These are phyloP conservation scores for Phialocephala sp. DNA, from an alignment of 2,329 filamentous ascomycete genomes.

Conservation along the genomic window DNA sequence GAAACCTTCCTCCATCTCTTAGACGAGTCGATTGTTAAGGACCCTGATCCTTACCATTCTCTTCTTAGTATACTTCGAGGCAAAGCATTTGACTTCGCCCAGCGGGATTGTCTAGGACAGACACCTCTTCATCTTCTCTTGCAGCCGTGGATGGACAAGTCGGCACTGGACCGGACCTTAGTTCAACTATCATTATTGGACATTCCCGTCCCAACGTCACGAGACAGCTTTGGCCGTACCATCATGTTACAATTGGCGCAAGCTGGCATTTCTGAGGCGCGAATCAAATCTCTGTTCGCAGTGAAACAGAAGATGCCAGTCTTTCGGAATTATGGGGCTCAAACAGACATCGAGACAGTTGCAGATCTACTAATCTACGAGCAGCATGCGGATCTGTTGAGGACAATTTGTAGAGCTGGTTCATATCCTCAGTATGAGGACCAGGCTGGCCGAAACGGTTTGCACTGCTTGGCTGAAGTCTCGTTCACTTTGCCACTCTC, in stretches of 20 bases:
- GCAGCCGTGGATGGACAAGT: neutral
- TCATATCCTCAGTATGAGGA: slow-evolving; percentile 16
- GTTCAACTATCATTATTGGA: neutral
- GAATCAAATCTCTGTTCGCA: neutral
- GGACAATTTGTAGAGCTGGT: neutral
- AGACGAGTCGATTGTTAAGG: neutral
- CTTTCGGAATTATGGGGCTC: neutral
- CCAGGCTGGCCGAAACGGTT: slow-evolving; percentile 20
- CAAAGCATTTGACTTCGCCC: neutral
- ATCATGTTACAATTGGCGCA: neutral
- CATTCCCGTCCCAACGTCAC: neutral
- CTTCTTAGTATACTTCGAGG: slow-evolving; percentile 5
- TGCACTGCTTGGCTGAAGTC: slow-evolving; percentile 23
- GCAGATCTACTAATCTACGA: slow-evolving; percentile 7
- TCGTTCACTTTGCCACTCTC: slow-evolving; percentile 11
- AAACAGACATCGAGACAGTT: neutral
- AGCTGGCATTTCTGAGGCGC: neutral
- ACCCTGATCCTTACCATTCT: neutral
- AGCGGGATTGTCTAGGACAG: neutral
- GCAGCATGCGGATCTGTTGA: neutral
- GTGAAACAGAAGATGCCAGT: neutral
- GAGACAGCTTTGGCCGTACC: neutral
- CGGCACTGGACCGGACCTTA: neutral
- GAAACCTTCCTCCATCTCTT: slow-evolving; percentile 2
- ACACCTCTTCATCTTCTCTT: neutral